Evolutionary conservation across 2,329 filamentous ascomycete genomes (phyloP), one percentile per base, ranked within the genome.

Genomic region (Cladosporium sp.): DNA sequence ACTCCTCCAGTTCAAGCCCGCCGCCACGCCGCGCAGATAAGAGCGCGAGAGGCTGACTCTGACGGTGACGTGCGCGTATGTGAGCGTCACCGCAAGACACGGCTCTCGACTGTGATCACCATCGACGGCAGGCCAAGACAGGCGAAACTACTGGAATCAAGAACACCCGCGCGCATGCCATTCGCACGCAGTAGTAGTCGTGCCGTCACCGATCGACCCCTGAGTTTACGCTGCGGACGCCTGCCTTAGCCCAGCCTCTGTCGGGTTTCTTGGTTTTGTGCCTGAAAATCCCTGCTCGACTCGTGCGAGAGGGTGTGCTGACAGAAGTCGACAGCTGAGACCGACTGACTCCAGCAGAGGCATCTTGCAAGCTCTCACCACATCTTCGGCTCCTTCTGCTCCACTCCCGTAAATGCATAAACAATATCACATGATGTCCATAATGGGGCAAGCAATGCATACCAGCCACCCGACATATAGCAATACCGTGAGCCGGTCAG

Each of bases 231-330:
- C 40, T 34, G 34, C 40, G 25, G 40, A 37, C 50, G 55, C 36
- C 43, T 58, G 45, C 55, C 36, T 58, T 58, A 58, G 55, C 36
- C 51, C 25, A 43, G 37, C 38, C 39, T 15, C 17, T 55, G 51
- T 50, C 37, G 37, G 20, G n/a, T 58, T 50, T 40, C 55, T 58
- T 42, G 55, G 4, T 58, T 50, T 58, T 42, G 55, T 58, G 55
- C 55, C 55, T 58, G 55, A 51, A 28, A 50, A 58, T 58, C 43
- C 25, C 17, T 55, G 38, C 36, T 42, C 51, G 25, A 22, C 39
- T 19, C 5, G 43, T n/a, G 9, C 25, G 45, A 15, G 14, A 12
- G 19, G 30, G 51, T 34, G 39, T 51, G 49, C 49, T 51, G 49
- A 51, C 49, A 51, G 36, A 51, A 51, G 49, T 51, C 49, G 37